These are phyloP conservation scores for Gossypium davidsonii DNA, from an alignment of 441 rosid species.

Conservation along the genomic window DNA sequence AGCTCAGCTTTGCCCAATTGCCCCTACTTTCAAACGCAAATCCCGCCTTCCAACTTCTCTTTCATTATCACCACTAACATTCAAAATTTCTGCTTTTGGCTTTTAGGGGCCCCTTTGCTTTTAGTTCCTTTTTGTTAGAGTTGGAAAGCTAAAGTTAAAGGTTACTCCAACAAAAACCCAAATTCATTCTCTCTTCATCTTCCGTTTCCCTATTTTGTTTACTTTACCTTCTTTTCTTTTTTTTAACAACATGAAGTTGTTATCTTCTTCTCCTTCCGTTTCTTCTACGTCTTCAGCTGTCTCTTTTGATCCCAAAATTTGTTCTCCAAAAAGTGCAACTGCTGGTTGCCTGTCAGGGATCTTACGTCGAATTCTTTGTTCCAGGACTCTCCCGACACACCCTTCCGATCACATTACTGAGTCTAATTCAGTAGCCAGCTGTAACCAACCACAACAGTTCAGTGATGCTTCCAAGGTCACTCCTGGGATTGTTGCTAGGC, in stretches of 20 bases:
- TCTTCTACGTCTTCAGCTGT: not conserved
- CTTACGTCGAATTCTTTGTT: slow-evolving; percentile 55
- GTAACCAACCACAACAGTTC: slow-evolving; percentile 5
- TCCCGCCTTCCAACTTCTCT: slow-evolving; percentile 29
- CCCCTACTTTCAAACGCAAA: slow-evolving; percentile 30
- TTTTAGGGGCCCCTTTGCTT: slow-evolving; percentile 3
- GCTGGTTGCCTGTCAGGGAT: slow-evolving; percentile 46
- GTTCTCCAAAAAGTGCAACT: slow-evolving; percentile 27
- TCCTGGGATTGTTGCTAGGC: slow-evolving; percentile 14
- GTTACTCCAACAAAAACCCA: slow-evolving; percentile 7
- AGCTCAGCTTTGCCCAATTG: slow-evolving; percentile 14
- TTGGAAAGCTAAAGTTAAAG: slow-evolving; percentile 8
- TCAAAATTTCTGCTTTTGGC: slow-evolving; percentile 13
- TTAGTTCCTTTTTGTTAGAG: slow-evolving; percentile 14
- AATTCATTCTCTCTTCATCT: not conserved
- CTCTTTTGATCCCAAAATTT: slow-evolving; percentile 19
- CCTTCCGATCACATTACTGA: slow-evolving; percentile 47
- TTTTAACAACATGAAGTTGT: slow-evolving; percentile 6
- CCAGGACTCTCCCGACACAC: slow-evolving; percentile 43
- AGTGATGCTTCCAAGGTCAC: slow-evolving; percentile 9
- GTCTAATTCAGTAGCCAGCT: slow-evolving; percentile 17
- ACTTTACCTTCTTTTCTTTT: not conserved
- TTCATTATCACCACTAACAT: not conserved
- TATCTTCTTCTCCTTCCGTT: slow-evolving; percentile 11
- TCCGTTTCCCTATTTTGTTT: slow-evolving; percentile 13